phyloP scores from a whole-genome alignment of 148 eudicot genomes.

The Camellia sinensis region DNA sequence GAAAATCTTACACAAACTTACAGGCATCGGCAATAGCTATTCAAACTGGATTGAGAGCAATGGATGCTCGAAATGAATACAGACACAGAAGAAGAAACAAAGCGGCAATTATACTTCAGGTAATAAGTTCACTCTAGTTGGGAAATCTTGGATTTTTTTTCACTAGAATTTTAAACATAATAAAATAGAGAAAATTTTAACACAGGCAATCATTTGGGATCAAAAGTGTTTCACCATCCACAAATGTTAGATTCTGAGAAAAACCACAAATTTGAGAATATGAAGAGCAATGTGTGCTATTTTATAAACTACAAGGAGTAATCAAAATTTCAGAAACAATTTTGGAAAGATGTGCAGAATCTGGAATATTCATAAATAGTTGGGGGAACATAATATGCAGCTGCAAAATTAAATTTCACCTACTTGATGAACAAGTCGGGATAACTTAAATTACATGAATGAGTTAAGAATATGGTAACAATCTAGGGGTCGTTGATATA shows the following conservation, averaged over 20 bases:
- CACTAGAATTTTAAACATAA: background rate
- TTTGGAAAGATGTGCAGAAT: background rate
- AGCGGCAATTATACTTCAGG: slow-evolving; percentile 83
- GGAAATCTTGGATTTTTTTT: background rate
- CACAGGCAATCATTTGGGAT: background rate
- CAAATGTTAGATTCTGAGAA: background rate
- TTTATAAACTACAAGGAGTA: background rate
- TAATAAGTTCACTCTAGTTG: slow-evolving; percentile 7
- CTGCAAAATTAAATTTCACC: background rate
- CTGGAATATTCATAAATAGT: background rate
- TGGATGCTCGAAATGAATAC: slow-evolving; percentile 81
- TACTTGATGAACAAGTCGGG: too few relatives aligned
- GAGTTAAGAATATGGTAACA: background rate
- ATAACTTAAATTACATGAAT: background rate
- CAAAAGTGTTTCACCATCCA: background rate
- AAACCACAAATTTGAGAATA: background rate
- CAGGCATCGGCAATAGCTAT: slow-evolving; percentile 63
- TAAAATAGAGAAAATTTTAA: background rate
- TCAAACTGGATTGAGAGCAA: slow-evolving; percentile 86
- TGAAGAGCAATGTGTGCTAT: background rate
- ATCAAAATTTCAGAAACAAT: background rate
- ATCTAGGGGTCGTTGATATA: background rate
- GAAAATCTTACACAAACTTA: slow-evolving; percentile 51
- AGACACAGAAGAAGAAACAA: slow-evolving; percentile 69
- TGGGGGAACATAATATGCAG: background rate